phyloP scores from a whole-genome alignment of 768 basidiomycete genomes.

The Termitomyces sp. region DNA sequence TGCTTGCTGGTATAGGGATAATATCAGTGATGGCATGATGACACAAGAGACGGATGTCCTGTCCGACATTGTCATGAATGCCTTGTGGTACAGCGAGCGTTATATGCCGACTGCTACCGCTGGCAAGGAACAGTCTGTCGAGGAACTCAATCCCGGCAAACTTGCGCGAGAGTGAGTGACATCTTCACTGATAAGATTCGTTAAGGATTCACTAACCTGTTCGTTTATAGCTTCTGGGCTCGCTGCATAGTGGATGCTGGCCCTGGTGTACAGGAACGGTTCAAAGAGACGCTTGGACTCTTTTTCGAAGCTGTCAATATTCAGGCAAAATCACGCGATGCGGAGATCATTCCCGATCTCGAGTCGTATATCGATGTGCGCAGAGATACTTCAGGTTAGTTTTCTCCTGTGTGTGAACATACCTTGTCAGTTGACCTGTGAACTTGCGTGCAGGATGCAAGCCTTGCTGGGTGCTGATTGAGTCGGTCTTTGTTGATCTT shows the following conservation, averaged over 20 bases:
- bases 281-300: slow-evolving; percentile 63
- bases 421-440: no score
- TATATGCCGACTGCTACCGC: slow-evolving; percentile 44
- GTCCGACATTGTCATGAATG: slow-evolving; percentile 68
- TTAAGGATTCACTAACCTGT: no score
- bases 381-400: slow-evolving; percentile 73
- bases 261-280: slow-evolving; percentile 59
- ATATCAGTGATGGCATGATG: slow-evolving; percentile 80
- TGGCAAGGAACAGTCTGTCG: slow-evolving; percentile 34
- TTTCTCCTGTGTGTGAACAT: no score
- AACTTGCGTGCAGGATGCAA: slow-evolving; percentile 47
- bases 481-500: slow-evolving; percentile 33
- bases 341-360: slow-evolving; percentile 57
- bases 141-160: slow-evolving; percentile 53
- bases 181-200: no score
- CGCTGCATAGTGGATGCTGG: slow-evolving; percentile 57
- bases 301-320: slow-evolving; percentile 69
- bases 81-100: slow-evolving; percentile 51
- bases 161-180: slow-evolving; percentile 72
- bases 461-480: slow-evolving; percentile 72
- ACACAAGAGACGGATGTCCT: slow-evolving; percentile 54
- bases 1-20: slow-evolving; percentile 39
- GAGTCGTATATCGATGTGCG: slow-evolving; percentile 72
- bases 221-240: slow-evolving; percentile 56
- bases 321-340: slow-evolving; percentile 56